Evolutionary conservation across 495 filamentous ascomycete species (phyloP), one percentile per base, ranked within the genome.

Genomic region (Aspergillus haitiensis): DNA sequence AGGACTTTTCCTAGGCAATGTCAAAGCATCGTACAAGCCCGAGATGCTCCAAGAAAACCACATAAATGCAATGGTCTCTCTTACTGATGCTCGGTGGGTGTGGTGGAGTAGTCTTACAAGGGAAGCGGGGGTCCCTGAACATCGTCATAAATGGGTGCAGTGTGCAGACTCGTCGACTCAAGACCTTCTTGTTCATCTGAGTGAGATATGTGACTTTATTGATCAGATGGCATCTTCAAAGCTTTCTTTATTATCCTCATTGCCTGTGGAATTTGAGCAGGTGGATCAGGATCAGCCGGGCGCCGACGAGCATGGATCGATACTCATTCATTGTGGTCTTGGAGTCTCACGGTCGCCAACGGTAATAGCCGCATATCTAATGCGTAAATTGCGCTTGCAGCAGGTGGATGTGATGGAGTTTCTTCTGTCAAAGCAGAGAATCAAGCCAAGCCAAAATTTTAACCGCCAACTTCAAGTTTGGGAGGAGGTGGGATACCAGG

Each of bases 201-300:
- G 47, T 11, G 59, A 65, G 16, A 72, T 72, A 16, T 76, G 75
- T 63, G 70, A 78, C 65, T 77, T 77, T 34, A 79, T 77, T 55
- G 70, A 77, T 56, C 54, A 65, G 16, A 66, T 69, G 63, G 64
- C 62, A 45, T 67, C 62, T 5, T 62, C 67, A n/a, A 52, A 36
- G 39, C 59, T 68, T 42, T 47, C 15, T 0, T 70, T 61, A 31
- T 60, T 40, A 18, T 51, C 15, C 51, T 61, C 65, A 16, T 59
- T 71, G 27, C 59, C 57, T 16, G 42, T 46, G 3, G 13, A 46
- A 5, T 5, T 4, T 46, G 12, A 46, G 18, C 18, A 8, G n/a
- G 3, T 5, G 12, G 18, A 64, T 36, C 48, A 62, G 12, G 18
- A 64, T 36, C 48, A 62, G 44, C 44, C 16, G 11, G 9, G 39